A percentile compares a stretch with the other conserved stretches of the same genome.
phyloP scores from a whole-genome alignment of 768 basidiomycete genomes.

The Mycena epipterygia region DNA sequence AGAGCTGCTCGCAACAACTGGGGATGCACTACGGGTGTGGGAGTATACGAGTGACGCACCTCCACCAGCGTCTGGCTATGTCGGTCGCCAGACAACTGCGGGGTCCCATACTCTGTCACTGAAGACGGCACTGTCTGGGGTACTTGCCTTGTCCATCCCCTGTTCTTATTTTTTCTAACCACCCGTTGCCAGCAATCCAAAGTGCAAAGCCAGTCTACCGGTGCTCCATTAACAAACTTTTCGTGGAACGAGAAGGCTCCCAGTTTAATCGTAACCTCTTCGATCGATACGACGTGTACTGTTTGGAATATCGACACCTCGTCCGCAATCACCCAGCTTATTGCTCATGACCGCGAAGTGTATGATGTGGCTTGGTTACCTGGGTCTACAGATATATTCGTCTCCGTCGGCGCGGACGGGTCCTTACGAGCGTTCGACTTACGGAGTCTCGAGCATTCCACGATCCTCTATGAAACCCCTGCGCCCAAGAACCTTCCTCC shows the following conservation, averaged over 20 bases:
- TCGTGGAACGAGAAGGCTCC: slow-evolving; percentile 97
- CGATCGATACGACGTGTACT: slow-evolving; percentile 98
- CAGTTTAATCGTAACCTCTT: slow-evolving; percentile 94
- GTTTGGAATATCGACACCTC: slow-evolving; percentile 98
- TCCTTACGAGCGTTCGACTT: slow-evolving; percentile 97
- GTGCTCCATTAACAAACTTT: slow-evolving; percentile 95
- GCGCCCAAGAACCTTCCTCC: slow-evolving; percentile 80
- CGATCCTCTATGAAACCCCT: slow-evolving; percentile 96
- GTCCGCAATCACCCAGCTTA: slow-evolving; percentile 95
- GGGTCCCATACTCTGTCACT: slow-evolving; percentile 77
- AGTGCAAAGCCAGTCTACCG: slow-evolving; percentile 84
- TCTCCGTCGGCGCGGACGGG: slow-evolving; percentile 98
- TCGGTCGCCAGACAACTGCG: slow-evolving; percentile 71
- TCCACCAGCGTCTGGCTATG: slow-evolving; percentile 70
- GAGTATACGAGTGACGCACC: slow-evolving; percentile 84
- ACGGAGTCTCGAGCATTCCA: slow-evolving; percentile 96
- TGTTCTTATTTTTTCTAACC: slow-evolving; percentile 17
- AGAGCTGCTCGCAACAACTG: slow-evolving; percentile 94
- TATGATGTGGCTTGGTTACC: slow-evolving; percentile 99
- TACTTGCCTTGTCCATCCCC: slow-evolving; percentile 54
- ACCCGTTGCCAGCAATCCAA: slow-evolving; percentile 78
- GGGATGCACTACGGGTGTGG: slow-evolving; percentile 93
- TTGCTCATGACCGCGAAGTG: slow-evolving; percentile 96
- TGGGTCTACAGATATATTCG: slow-evolving; percentile 95
- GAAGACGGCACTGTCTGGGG: slow-evolving; percentile 86